Conservation (phyloP, 2,329 filamentous ascomycete genomes). For the Elsinoe ampelina region DNA sequence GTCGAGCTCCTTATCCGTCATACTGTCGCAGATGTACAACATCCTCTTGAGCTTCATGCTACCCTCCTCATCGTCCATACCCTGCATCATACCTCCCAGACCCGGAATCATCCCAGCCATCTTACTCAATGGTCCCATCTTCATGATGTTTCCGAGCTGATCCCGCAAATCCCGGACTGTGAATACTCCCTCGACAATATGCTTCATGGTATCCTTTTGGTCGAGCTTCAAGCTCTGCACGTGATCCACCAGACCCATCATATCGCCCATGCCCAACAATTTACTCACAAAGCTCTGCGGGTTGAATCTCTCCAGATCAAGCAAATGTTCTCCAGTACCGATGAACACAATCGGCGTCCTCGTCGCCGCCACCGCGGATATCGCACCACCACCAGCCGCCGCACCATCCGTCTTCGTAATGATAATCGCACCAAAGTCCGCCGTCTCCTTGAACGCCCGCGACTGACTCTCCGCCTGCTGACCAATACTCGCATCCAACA, state of each 20-base stretch:
- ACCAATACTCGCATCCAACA: constrained; percentile 91
- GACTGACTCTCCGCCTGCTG: constrained; percentile 92
- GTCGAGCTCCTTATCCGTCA: constrained; percentile 94
- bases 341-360: constrained; percentile 97
- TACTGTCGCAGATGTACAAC: constrained; percentile 98
- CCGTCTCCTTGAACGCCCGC: constrained; percentile 92
- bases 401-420: constrained; percentile 98
- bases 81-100: constrained; percentile 84
- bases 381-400: constrained; percentile 89
- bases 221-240: constrained; percentile 92
- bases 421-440: constrained; percentile 95
- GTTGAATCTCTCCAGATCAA: constrained; percentile 86
- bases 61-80: constrained; percentile 97
- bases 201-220: constrained; percentile 98
- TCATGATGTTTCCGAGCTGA: constrained; percentile 97
- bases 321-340: constrained; percentile 93
- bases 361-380: constrained; percentile 92
- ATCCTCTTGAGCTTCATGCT: constrained; percentile 87
- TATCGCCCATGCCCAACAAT: constrained; percentile 92
- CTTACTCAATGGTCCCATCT: constrained; percentile 95
- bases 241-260: constrained; percentile 89
- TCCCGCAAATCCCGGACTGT: constrained; percentile 89
- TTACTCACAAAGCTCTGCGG: constrained; percentile 91
- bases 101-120: constrained; percentile 99
- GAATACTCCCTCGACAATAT: constrained; percentile 94